phyloP scores from a whole-genome alignment of 331 rosid genomes.

The Rhamnella rubrinervis region DNA sequence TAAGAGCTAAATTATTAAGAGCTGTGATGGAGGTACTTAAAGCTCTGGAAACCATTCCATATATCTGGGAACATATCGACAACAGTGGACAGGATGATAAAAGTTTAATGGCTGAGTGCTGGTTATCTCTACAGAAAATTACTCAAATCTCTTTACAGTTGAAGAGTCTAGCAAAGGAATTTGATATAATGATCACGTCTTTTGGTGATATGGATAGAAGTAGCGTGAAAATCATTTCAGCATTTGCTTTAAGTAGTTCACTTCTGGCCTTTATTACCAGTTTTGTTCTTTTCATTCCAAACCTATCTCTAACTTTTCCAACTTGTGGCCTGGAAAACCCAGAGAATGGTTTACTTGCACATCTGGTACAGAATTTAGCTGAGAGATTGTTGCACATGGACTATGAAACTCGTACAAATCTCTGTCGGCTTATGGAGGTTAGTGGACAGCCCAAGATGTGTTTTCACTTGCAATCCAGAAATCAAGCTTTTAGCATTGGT shows the following conservation, averaged over 20 bases:
- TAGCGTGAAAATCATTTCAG: constrained; percentile 41
- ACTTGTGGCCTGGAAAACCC: constrained; percentile 12
- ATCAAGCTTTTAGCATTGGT: constrained; percentile 21
- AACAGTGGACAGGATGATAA: constrained; percentile 18
- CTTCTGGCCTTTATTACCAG: constrained; percentile 58
- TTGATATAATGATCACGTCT: constrained; percentile 46
- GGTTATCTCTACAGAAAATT: constrained; percentile 27
- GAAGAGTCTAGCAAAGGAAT: constrained; percentile 40
- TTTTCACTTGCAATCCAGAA: constrained; percentile 32
- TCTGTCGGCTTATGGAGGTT: constrained; percentile 37
- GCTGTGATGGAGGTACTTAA: constrained; percentile 32
- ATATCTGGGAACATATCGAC: constrained; percentile 10
- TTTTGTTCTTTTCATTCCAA: constrained; percentile 40
- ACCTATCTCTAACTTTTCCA: constrained; percentile 11
- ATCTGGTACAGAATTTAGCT: constrained; percentile 37
- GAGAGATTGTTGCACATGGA: constrained; percentile 44
- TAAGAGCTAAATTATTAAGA: constrained; percentile 47
- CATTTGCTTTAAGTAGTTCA: constrained; percentile 48
- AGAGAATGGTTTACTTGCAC: constrained; percentile 20
- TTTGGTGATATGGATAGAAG: constrained; percentile 54
- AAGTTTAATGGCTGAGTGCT: constrained; percentile 16
- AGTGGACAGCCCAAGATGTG: constrained; percentile 26
- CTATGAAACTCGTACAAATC: constrained; percentile 35
- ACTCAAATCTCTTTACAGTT: constrained; percentile 38
- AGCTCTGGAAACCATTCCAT: constrained; percentile 27